Evolutionary conservation across 2,329 filamentous ascomycete species (phyloP), one percentile per base, ranked within the genome.

Genomic region (Aureobasidium subglaciale): DNA sequence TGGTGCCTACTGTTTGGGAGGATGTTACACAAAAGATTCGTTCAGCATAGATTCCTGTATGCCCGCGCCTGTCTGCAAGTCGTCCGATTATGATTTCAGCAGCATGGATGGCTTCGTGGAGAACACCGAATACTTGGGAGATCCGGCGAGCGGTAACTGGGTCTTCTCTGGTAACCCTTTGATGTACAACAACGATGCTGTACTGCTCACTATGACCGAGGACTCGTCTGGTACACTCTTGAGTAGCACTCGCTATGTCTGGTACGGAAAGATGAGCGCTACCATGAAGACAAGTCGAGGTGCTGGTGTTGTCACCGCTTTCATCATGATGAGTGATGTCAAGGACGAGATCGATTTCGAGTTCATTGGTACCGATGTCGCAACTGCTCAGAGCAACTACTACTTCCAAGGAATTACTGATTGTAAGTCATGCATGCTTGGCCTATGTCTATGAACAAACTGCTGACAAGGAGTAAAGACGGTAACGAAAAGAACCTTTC

Each of bases 301-400:
- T 57, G 75, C 78, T 42, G 93, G 93, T 78, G 93, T 99, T 20
- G 87, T 99, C n/a, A 95, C 90, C 2, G 92, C 90, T 27, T 99
- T 99, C 69, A 99, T 99, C 70, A 78, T 97, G 67, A 83, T 96
- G 71, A 91, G 88, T 32, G 92, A 97, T 66, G 87, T 95, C 67
- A 95, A 96, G 79, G 93, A 99, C 67, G 93, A 99, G 73, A 96
- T 99, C 65, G 93, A 99, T 75, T 97, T 90, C 69, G 93, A 99
- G 71, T 97, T 87, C 70, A 81, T 99, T 55, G 93, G 93, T 62
- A 81, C 81, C 41, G 88, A 96, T 66, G 77, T 95, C 59, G 67
- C 77, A 43, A 81, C 79, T 60, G 88, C 87, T 16, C 91, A 99
- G 76, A 93, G 90, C 68, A 99, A 99, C 76, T 99, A 85, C 78